Base-by-base conservation (phyloP, 2,329 filamentous ascomycete genomes). In the Blastomyces percursus region DNA sequence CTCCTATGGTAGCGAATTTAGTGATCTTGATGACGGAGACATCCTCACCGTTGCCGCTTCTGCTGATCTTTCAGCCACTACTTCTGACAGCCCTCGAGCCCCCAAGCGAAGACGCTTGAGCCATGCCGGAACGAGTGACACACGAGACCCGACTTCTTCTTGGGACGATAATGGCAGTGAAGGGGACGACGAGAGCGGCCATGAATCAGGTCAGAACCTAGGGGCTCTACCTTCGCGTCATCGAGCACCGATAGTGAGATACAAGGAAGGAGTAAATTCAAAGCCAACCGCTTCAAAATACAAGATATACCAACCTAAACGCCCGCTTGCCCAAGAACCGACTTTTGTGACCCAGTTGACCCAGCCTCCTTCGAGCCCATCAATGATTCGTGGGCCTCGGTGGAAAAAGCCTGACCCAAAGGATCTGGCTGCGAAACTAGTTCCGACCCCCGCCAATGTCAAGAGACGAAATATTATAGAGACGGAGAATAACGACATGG, bases 291-390 rank as follows among this genome's bases (percentile, higher is more conserved):
- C 69, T 40, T 70, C 74, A 24, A 78, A 74, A 64, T 72, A 71
- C 51, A 75, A 73, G 57, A 75, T 76, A 54, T 76, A 78, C 65
- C 71, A 77, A 4, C 74, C 78, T 5, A 78, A 75, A 62, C 71
- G 72, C 57, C 71, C 65, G 16, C 74, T 71, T n/a, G 62, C 71
- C 4, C 76, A 74, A 60, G 73, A 77, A 42, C 74, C 79, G 60
- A 75, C 76, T 3, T 80, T 79, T 62, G 77, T 80, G 21, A 80
- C 77, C 0, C 78, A 80, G 65, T 71, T 79, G 54, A 79, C 78
- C 4, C 77, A 78, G 60, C 76, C 78, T 48, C 71, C 72, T 61
- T 81, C 80, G 1, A 81, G 79, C 64, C 81, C 81, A 2, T 81
- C 80, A 59, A 72, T 76, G 64, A 79, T 82, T 61, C 76, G 80